Base-by-base conservation (phyloP, 2,329 filamentous ascomycete genomes). In the Microthyrium microscopicum region DNA sequence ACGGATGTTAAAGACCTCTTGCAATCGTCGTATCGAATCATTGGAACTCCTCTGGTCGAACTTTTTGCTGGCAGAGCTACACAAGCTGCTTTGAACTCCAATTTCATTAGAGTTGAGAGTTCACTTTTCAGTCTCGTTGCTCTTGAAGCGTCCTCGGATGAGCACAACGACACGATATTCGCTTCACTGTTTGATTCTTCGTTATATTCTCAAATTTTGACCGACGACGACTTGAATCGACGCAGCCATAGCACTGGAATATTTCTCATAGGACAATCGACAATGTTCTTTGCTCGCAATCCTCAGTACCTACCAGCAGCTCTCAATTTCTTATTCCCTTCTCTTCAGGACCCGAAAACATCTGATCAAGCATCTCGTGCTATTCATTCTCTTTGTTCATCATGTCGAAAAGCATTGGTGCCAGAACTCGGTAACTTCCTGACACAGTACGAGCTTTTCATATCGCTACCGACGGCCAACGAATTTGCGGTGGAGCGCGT, bases 1-100 rank as follows among this genome's bases (percentile, higher is more conserved):
- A 74, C 78, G 43, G 82, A 91, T 45, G 73, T 85, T n/a, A 66
- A 70, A 32, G 81, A 91, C 49, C 65, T 89, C 32, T 60, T 89
- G 19, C 72, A 83, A 42, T 73, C 77, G 2, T 68, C 76, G 3
- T 85, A 75, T 43, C 62, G 73, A 3, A 48, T 60, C n/a, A 47
- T 68, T 8, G 59, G 60, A 3, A 50, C 56, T 11, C 46, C 47
- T 15, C 46, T 68, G 40, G 55, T 66, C 5, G 52, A 57, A 32
- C 56, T 59, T 26, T 56, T 68, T 39, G 54, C 64, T 64, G 31
- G 51, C 57, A 11, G 35, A 60, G 12, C 48, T 49, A 18, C 54
- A 16, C 26, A 34, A 5, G 30, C 58, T 8, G 44, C 67, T 7
- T 44, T 54, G 17, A 40, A 45, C 5, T 48, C 52, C 21, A 46